Base-by-base conservation (phyloP, 2,329 filamentous ascomycete genomes). In the Chrysosporium queenslandicum region DNA sequence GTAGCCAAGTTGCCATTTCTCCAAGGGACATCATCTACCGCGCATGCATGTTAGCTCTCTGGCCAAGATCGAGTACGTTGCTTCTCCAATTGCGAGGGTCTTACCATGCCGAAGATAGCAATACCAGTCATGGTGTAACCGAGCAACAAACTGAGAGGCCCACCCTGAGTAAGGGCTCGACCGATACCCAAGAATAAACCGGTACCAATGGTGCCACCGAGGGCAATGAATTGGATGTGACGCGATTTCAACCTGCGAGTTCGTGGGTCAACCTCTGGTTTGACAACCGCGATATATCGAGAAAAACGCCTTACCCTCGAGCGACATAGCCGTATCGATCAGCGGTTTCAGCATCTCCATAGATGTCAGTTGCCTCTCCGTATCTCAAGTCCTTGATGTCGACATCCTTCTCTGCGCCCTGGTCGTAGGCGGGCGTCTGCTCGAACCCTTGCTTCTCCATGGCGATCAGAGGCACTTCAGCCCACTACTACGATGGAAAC, bases 161-260 rank as follows among this genome's bases (percentile, higher is more conserved):
- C 77, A 25, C 71, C 77, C 21, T 70, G 72, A 21, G 71, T 69
- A 29, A 81, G 73, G 1, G 75, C 74, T 54, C 71, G 68, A 36
- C 77, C 78, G 1, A 76, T 74, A 43, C 74, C 74, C 8, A 80
- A 68, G 62, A 81, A 79, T 0, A 79, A 64, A 55, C 77, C 77
- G 2, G 76, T 78, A 37, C 74, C 73, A 54, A 81, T 80, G 3
- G 77, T 78, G 53, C 78, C 77, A 51, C 77, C 77, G 12, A 81
- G 70, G 12, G 78, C 78, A 59, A 82, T 81, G 60, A 80, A 78
- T 56, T 79, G 71, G 47, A 80, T 77, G 61, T 80, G 77, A 57
- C 77, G 71, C 34, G 74, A 75, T 61, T 76, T 76, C 52, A 75
- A 65, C 46, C 68, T 59, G 37, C 16, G n/a, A 6, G 30, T 12